These are phyloP conservation scores for Bipolaris oryzae DNA, from an alignment of 2,329 filamentous ascomycete species.

Conservation along the genomic window DNA sequence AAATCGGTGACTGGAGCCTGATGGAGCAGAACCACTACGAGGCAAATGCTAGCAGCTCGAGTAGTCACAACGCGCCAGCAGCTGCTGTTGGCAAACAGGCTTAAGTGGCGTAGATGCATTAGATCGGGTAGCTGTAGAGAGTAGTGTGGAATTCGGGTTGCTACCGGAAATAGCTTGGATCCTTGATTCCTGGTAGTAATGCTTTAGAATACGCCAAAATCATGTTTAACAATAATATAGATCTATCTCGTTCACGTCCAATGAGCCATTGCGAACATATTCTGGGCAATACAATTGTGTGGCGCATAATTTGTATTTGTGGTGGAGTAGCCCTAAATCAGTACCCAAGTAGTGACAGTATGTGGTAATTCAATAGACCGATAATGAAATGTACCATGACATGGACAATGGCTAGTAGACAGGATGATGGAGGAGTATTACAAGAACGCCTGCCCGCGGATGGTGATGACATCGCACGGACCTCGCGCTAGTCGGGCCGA, in stretches of 20 bases:
- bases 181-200: too few relatives aligned
- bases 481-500: conserved; percentile 15
- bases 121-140: background rate
- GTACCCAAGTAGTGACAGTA: too few relatives aligned
- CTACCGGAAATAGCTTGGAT: background rate
- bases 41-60: conserved; percentile 27
- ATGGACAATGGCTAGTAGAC: too few relatives aligned
- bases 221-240: too few relatives aligned
- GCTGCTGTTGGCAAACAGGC: conserved; percentile 15
- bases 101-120: background rate
- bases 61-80: conserved; percentile 27
- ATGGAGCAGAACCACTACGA: conserved; percentile 37
- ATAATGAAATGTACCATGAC: too few relatives aligned
- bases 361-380: too few relatives aligned
- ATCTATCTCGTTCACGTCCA: background rate
- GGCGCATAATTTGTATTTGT: background rate
- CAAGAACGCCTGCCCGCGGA: background rate
- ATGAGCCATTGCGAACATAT: background rate
- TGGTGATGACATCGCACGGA: conserved; percentile 3
- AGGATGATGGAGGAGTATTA: background rate
- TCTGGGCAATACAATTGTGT: background rate
- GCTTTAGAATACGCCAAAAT: too few relatives aligned
- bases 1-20: conserved; percentile 60
- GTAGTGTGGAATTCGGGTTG: background rate
- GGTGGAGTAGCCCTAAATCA: background rate